phyloP scores from a whole-genome alignment of 805 yeast genomes.

The Candida coquimbonensis region DNA sequence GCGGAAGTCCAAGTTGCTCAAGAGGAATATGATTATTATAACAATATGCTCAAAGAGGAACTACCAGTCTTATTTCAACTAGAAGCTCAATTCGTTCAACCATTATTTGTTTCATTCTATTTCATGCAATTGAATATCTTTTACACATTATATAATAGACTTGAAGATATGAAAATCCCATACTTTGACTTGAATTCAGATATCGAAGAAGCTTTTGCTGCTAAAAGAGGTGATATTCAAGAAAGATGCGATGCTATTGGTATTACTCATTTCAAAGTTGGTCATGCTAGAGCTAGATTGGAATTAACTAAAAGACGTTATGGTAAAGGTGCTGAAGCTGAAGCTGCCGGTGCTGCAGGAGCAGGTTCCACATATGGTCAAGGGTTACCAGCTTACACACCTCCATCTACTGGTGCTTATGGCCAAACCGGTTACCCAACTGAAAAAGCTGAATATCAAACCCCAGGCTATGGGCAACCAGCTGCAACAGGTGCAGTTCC shows the following conservation, averaged over 20 bases:
- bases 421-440: conserved; percentile 26
- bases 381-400: conserved; percentile 32
- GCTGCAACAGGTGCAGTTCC: conserved; percentile 12
- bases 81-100: conserved; percentile 89
- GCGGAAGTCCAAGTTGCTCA: conserved; percentile 86
- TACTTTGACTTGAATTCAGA: conserved; percentile 85
- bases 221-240: conserved; percentile 86
- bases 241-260: conserved; percentile 85
- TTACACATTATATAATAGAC: conserved; percentile 81
- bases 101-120: conserved; percentile 88
- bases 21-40: conserved; percentile 93
- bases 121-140: conserved; percentile 97
- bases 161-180: conserved; percentile 96
- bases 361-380: conserved; percentile 15
- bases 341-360: conserved; percentile 26
- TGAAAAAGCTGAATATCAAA: conserved; percentile 24
- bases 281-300: conserved; percentile 78
- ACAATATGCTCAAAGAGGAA: conserved; percentile 88
- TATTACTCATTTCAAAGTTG: conserved; percentile 84
- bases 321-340: conserved; percentile 41
- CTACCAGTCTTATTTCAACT: conserved; percentile 80
- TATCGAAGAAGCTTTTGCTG: conserved; percentile 68
- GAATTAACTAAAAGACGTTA: conserved; percentile 78
- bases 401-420: conserved; percentile 25
- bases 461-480: conserved; percentile 22